A percentile compares a stretch with the other conserved stretches of the same genome.
Conservation (phyloP, 2,329 filamentous ascomycete genomes). For the Pleurostoma richardsiae region DNA sequence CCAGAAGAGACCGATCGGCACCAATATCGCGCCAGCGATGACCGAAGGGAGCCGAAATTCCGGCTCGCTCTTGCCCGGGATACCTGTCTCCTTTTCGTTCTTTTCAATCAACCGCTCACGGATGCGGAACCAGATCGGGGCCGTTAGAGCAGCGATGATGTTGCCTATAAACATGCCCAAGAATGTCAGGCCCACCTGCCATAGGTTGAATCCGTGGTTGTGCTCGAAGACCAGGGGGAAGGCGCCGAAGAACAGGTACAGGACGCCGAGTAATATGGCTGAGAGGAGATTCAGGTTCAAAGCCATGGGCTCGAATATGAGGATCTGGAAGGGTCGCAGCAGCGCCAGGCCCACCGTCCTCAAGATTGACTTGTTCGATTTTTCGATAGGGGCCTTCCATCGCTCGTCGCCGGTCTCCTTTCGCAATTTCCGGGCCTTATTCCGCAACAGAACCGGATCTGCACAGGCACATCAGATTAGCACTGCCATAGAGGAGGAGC, state of each 20-base stretch:
- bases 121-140: constrained; percentile 61
- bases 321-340: constrained; percentile 70
- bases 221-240: constrained; percentile 74
- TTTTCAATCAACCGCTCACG: constrained; percentile 52
- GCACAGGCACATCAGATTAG: not conserved
- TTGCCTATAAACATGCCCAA: constrained; percentile 67
- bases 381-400: constrained; percentile 76
- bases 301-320: constrained; percentile 81
- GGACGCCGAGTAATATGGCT: constrained; percentile 77
- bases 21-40: constrained; percentile 69
- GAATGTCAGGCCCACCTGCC: constrained; percentile 77
- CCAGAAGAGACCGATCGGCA: constrained; percentile 78
- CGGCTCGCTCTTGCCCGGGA: constrained; percentile 64
- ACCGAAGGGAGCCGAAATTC: constrained; percentile 79
- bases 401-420: constrained; percentile 72
- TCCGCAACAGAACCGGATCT: constrained; percentile 65
- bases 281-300: constrained; percentile 77
- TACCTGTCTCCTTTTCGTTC: constrained; percentile 44
- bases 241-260: constrained; percentile 89
- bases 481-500: not conserved
- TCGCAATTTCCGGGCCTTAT: constrained; percentile 66
- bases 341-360: constrained; percentile 55
- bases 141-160: constrained; percentile 54
- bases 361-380: constrained; percentile 60
- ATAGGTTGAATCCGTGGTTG: constrained; percentile 72